These are phyloP conservation scores for Tetracladium marchalianum DNA, from an alignment of 495 filamentous ascomycete genomes.

Conservation along the genomic window DNA sequence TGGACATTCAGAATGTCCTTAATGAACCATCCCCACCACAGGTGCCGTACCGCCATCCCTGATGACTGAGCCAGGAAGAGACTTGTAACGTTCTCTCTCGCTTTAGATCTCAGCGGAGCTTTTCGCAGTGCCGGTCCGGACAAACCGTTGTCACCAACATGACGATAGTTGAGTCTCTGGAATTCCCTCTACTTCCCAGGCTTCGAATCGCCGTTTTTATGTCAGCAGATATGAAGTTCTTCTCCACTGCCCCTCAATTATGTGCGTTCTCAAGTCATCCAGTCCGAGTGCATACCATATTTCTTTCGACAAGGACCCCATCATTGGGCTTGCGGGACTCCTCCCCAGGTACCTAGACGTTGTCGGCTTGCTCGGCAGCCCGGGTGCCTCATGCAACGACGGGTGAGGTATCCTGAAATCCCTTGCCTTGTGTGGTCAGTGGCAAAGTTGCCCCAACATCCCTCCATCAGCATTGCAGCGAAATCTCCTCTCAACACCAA, in stretches of 20 bases:
- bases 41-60: conserved; percentile 3
- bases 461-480: conserved; percentile 13
- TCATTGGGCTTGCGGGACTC: too few species aligned
- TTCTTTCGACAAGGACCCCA: too few species aligned
- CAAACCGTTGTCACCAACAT: conserved; percentile 7
- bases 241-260: too few species aligned
- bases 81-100: background rate
- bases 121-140: conserved; percentile 12
- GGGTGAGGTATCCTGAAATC: background rate
- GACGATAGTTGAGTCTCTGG: too few species aligned
- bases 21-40: background rate
- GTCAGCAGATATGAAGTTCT: too few species aligned
- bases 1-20: too few species aligned
- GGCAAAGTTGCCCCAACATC: conserved; percentile 8
- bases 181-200: too few species aligned
- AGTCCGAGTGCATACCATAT: too few species aligned
- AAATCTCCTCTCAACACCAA: conserved; percentile 8
- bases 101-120: background rate
- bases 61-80: background rate
- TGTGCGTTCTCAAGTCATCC: too few species aligned
- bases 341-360: too few species aligned
- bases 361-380: conserved; percentile 7
- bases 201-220: too few species aligned
- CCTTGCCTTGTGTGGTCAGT: background rate
- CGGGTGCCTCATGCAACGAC: conserved; percentile 1